Evolutionary conservation across 208 protist species (phyloP), one percentile per base, ranked within the genome.

Genomic region (Acanthamoeba triangularis): DNA sequence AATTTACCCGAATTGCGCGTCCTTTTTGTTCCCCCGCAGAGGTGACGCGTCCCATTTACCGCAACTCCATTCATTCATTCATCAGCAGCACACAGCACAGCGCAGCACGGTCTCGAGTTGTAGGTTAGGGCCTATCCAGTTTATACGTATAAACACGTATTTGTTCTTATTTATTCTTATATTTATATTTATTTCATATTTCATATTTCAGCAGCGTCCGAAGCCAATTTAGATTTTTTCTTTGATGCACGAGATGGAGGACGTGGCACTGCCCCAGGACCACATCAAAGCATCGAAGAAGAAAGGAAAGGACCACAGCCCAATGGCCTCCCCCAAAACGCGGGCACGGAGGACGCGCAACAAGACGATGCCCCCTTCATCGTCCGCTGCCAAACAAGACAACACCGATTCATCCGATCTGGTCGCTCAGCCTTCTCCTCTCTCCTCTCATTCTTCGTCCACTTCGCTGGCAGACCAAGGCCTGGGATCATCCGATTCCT

Each of bases 311-410:
- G 16, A 67, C 3, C 25, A 72, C 74, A 82, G 74, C 44, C 74
- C 74, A 0, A 8, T 52, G 35, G 74, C 1, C 18, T 82, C 74
- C 10, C 74, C 74, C 35, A 11, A 28, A 16, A 33, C 37, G 74
- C 74, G 74, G 10, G 74, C 74, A 44, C 74, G 74, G 28, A 44
- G 74, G 11, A 28, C 74, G 10, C 74, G 74, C 35, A 82, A 82
- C 74, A 82, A 82, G 37, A 82, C 74, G 37, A 4, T 82, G 74
- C 37, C 74, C 37, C 41, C 41, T 47, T 82, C 74, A 3, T 82
- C 74, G 41, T 44, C 74, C 5, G 37, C 74, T 28, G 49, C 74
- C n/a, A 44, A 49, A 14, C 74, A 82, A 5, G 74, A 82, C 37
- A 30, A 4, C 30, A 8, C 35, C 4, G 30, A 72, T 11, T 4